Evolutionary conservation across 2,329 filamentous ascomycete species (phyloP).

Genomic region (Trichoderma simmonsii): DNA sequence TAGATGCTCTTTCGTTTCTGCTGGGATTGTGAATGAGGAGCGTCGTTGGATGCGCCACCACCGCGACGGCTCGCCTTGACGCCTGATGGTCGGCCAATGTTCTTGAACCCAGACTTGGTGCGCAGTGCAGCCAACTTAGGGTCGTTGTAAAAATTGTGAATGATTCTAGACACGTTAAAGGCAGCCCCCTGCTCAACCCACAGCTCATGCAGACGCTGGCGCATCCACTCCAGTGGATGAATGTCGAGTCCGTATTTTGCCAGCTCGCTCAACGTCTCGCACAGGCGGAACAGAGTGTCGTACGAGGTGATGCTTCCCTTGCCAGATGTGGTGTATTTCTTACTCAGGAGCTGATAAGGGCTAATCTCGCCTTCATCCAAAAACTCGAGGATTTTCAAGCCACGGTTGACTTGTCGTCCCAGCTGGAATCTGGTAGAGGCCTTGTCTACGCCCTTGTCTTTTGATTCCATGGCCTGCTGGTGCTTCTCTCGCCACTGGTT

Average conservation of each 20-base stretch:
- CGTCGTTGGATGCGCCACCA: constrained; percentile 23
- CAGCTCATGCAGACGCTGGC: constrained; percentile 54
- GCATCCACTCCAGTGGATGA: constrained; percentile 54
- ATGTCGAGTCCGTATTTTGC: constrained; percentile 52
- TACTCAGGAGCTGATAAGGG: constrained; percentile 55
- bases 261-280: constrained; percentile 52
- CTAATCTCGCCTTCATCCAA: constrained; percentile 49
- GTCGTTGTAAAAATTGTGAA: constrained; percentile 56
- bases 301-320: constrained; percentile 47
- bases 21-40: constrained; percentile 23
- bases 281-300: constrained; percentile 55
- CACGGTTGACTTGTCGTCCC: constrained; percentile 55
- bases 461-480: constrained; percentile 35
- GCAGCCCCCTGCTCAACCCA: constrained; percentile 40
- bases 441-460: constrained; percentile 32
- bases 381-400: constrained; percentile 51
- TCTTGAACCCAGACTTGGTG: constrained; percentile 53
- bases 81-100: constrained; percentile 54
- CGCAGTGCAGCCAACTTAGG: constrained; percentile 48
- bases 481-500: constrained; percentile 49
- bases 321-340: constrained; percentile 45
- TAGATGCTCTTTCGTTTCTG: constrained; percentile 36
- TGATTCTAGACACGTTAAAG: constrained; percentile 51
- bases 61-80: constrained; percentile 35
- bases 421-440: constrained; percentile 50